Percentiles rank a stretch among this genome's conserved stretches.
Evolutionary conservation across 768 basidiomycete species (phyloP).

Genomic region (Mycena leptocephala): DNA sequence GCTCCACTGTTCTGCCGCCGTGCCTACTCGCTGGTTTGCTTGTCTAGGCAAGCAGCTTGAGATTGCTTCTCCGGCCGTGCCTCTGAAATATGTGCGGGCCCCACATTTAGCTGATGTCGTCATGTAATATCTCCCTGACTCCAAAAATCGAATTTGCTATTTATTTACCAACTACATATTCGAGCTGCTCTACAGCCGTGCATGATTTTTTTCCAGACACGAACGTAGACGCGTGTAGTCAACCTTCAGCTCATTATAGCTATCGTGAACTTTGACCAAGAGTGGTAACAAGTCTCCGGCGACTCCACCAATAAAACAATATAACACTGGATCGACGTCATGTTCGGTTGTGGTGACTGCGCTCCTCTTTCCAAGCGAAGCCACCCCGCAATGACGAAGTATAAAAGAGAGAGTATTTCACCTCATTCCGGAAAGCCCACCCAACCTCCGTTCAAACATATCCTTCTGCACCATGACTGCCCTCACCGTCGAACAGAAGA

Average conservation of each 20-base stretch:
- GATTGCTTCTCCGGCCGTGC: too few relatives aligned
- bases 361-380: constrained; percentile 40
- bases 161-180: background rate
- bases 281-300: background rate
- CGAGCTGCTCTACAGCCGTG: background rate
- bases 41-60: too few relatives aligned
- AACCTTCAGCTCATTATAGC: background rate
- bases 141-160: too few relatives aligned
- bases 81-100: too few relatives aligned
- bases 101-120: too few relatives aligned
- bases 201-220: too few relatives aligned
- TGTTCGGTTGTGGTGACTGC: constrained; percentile 8
- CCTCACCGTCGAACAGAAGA: constrained; percentile 55
- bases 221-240: background rate
- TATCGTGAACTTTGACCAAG: background rate
- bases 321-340: constrained; percentile 27
- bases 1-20: too few relatives aligned
- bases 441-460: background rate
- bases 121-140: too few relatives aligned
- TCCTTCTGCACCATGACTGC: constrained; percentile 44
- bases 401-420: background rate
- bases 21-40: too few relatives aligned
- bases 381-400: constrained; percentile 41
- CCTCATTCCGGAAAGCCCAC: background rate
- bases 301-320: constrained; percentile 16